phyloP scores from a whole-genome alignment of 805 yeast species.

The Suhomyces sp. region DNA sequence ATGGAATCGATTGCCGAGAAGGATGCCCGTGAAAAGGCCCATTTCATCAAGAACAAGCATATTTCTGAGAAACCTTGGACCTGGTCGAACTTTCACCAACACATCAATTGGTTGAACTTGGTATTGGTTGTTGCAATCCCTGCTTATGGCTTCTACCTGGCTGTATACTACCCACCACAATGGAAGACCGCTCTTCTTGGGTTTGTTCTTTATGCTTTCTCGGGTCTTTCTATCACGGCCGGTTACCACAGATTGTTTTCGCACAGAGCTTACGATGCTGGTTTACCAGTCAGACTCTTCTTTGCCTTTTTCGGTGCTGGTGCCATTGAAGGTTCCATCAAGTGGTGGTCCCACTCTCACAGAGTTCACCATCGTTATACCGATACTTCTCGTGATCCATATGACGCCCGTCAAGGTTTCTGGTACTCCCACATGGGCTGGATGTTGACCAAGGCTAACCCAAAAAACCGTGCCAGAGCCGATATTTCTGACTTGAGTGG shows the following conservation, averaged over 20 bases:
- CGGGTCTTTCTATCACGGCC: slow-evolving; percentile 78
- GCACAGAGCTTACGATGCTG: slow-evolving; percentile 70
- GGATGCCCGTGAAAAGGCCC: slow-evolving; percentile 39
- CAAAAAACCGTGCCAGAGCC: slow-evolving; percentile 77
- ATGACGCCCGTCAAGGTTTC: slow-evolving; percentile 80
- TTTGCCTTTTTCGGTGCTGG: slow-evolving; percentile 81
- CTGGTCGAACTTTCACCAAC: slow-evolving; percentile 63
- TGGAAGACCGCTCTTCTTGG: slow-evolving; percentile 54
- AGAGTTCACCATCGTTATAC: slow-evolving; percentile 86
- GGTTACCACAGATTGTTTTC: slow-evolving; percentile 83
- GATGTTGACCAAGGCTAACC: slow-evolving; percentile 81
- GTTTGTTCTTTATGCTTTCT: slow-evolving; percentile 50
- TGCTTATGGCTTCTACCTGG: slow-evolving; percentile 46
- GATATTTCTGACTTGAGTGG: slow-evolving; percentile 74
- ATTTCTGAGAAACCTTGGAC: slow-evolving; percentile 84
- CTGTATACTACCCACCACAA: slow-evolving; percentile 49
- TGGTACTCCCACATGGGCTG: slow-evolving; percentile 86
- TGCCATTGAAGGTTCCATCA: slow-evolving; percentile 79
- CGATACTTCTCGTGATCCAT: slow-evolving; percentile 80
- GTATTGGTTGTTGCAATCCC: slow-evolving; percentile 66
- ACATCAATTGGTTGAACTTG: slow-evolving; percentile 77
- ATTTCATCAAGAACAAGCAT: slow-evolving; percentile 46
- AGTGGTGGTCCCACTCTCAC: slow-evolving; percentile 89
- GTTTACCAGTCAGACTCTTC: slow-evolving; percentile 57
- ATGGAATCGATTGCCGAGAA: slow-evolving; percentile 41